Percentiles rank a stretch among this genome's conserved stretches.
Conservation (phyloP, 2,329 filamentous ascomycete genomes). For the Zarea fungicola region DNA sequence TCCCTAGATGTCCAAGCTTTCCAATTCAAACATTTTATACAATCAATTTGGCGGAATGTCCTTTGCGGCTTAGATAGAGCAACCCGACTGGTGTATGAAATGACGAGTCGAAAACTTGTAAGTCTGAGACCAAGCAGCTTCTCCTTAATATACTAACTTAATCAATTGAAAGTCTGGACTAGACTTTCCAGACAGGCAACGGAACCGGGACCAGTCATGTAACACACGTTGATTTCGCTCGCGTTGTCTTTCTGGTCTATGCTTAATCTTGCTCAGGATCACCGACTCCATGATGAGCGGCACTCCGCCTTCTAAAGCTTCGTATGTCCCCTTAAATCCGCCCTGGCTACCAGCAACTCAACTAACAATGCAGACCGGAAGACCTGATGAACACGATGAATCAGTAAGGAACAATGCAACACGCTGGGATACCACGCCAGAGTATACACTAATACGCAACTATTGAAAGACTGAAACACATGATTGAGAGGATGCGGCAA, state of each 20-base stretch:
- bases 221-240: not conserved
- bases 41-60: too few relatives aligned
- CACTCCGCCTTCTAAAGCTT: not conserved
- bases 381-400: not conserved
- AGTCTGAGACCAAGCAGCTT: too few relatives aligned
- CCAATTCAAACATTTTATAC: too few relatives aligned
- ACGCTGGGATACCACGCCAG: too few relatives aligned
- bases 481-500: not conserved
- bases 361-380: not conserved
- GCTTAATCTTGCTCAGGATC: not conserved
- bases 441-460: not conserved
- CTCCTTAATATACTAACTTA: too few relatives aligned
- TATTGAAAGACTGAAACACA: not conserved
- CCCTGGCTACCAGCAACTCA: not conserved
- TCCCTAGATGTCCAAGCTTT: too few relatives aligned
- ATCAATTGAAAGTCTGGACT: too few relatives aligned
- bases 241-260: not conserved
- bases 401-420: not conserved
- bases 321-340: not conserved
- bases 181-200: not conserved
- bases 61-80: too few relatives aligned
- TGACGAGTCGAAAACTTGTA: too few relatives aligned
- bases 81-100: too few relatives aligned
- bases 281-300: not conserved
- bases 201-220: not conserved